Evolutionary conservation across 2,329 filamentous ascomycete genomes (phyloP), one percentile per base, ranked within the genome.

Genomic region (Ceratocystis lukuohia): DNA sequence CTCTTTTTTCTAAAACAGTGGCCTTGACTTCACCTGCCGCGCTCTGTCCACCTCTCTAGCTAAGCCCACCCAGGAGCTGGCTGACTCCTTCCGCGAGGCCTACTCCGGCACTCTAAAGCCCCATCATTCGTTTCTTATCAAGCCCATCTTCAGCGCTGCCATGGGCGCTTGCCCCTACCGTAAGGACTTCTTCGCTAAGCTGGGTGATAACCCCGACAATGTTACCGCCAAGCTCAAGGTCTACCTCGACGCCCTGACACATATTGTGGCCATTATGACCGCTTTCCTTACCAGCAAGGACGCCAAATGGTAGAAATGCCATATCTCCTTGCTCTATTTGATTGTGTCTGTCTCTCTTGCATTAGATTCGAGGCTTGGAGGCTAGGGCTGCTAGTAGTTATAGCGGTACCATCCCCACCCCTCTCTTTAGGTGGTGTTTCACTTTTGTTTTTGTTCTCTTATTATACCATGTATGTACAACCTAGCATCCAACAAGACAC

Each of bases 111-210:
- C 93, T 62, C 88, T 99, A 72, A 96, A 96, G 80, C 89, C 88
- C 30, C 86, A 96, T 80, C 94, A 99, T 81, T 85, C 82, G 74
- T 91, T 96, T 77, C 72, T 96, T 69, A 80, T 96, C 72, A 96
- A 96, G 82, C 91, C 91, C 69, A 82, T 96, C 74, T 97, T 97
- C 83, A 88, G 83, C 72, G 88, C 91, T 69, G 93, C 93, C 75
- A 96, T 99, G 91, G 84, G 84, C 71, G 92, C 91, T 20, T 93
- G 89, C 71, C 94, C 94, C 1, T 96, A 96, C 82, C 85, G 93
- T 71, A 90, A 89, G 75, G 89, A 93, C 77, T 97, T 99, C 75
- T 97, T 96, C 75, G 77, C 77, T 70, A 96, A 96, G 83, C 81
- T 99, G 56, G 91, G 89, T 46, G 79, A 80, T 22, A 83, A 89